Evolutionary conservation across 768 basidiomycete genomes (phyloP), one percentile per base, ranked within the genome.

Genomic region (Lactifluus volemus): DNA sequence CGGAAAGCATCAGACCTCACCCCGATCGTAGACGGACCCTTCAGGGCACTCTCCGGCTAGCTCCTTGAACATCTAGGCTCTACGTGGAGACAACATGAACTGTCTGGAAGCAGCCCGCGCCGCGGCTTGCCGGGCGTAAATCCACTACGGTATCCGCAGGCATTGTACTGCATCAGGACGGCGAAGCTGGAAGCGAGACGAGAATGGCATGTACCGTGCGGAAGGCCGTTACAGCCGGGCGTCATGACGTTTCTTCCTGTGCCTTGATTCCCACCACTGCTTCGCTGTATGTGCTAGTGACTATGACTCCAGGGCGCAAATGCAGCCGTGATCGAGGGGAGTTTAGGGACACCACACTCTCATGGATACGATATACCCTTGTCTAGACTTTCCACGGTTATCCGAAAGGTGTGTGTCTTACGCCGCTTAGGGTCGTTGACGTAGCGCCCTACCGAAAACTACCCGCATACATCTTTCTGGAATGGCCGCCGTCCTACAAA

Each of bases 181-280:
- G 50, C 29, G 36, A 61, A 51, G 49, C 36, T 14, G 52, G 50
- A 61, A 47, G 55, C 30, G 61, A 49, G 51, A 36, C 61, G 3
- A 49, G 50, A 63, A 58, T 44, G 57, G 61, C 32, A 63, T 25
- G 41, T 36, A 63, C 39, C 25, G 17, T 63, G 48, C 56, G 57
- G 47, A 55, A 5, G 30, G 25, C 39, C 6, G 17, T 7, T n/a
- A 41, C 36, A 12, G 38, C 25, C 42, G 36, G 50, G 55, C 53
- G 50, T 38, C 55, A 53, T 52, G 41, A 45, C 50, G 15, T 36
- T 42, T 51, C 53, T 55, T 61, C 55, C 10, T 36, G 60, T 61
- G 29, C 60, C 60, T 61, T 56, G 55, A 34, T 57, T 61, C 50
- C 50, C 50, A 47, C 54, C 25, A 3, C 51, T 42, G 19, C 12